These are phyloP conservation scores for Coccomyxa sp. DNA, from an alignment of 139 green algal genomes.

Conservation along the genomic window DNA sequence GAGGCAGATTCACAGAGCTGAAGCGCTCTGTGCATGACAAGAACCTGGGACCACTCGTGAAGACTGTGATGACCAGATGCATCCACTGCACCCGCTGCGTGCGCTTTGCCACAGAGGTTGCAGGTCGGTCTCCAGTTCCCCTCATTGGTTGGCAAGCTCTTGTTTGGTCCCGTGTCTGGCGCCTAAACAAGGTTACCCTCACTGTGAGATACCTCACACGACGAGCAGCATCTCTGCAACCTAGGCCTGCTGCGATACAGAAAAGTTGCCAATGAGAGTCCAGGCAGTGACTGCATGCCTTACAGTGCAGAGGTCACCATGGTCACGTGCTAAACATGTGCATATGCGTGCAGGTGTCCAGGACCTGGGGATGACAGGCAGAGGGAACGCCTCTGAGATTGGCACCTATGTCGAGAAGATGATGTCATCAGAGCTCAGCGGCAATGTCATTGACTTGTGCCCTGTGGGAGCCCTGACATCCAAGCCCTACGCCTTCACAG, in stretches of 20 bases:
- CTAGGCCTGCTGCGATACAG: no score
- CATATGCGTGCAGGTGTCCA: conserved; percentile 59
- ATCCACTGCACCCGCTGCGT: conserved; percentile 97
- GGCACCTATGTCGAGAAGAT: conserved; percentile 96
- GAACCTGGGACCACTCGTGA: conserved; percentile 93
- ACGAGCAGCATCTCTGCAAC: no score
- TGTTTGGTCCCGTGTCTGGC: no score
- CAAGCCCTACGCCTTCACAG: conserved; percentile 97
- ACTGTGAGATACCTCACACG: no score
- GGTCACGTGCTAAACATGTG: no score
- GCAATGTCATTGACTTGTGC: conserved; percentile 99
- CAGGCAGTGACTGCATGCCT: no score
- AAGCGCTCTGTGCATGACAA: conserved; percentile 95
- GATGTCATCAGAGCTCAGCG: conserved; percentile 85
- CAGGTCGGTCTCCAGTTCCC: conserved; percentile 45
- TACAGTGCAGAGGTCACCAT: not conserved
- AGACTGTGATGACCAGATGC: conserved; percentile 98
- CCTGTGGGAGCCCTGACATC: conserved; percentile 95
- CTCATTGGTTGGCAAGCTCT: no score
- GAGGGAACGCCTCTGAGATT: conserved; percentile 86
- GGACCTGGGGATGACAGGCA: conserved; percentile 91
- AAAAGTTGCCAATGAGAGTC: no score
- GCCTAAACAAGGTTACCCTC: no score
- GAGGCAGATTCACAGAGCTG: conserved; percentile 85
- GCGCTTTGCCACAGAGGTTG: conserved; percentile 92